Percentiles rank a stretch among this genome's conserved stretches.
These are phyloP conservation scores for Penicillium lividum DNA, from an alignment of 495 filamentous ascomycete species.

Conservation along the genomic window DNA sequence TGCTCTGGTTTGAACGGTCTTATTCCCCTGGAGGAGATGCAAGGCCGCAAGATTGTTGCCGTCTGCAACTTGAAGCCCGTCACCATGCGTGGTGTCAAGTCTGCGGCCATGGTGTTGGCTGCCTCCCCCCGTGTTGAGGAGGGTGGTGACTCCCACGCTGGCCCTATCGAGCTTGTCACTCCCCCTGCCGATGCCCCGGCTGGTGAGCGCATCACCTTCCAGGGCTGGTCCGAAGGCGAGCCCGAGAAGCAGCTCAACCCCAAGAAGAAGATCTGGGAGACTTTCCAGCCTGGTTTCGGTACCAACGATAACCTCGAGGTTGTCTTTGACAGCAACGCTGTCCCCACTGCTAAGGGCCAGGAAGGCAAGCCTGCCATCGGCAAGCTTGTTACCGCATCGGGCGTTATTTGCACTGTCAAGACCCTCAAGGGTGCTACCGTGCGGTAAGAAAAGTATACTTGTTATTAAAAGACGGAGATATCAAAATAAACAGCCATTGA, in stretches of 20 bases:
- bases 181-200: constrained; percentile 78
- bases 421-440: constrained; percentile 71
- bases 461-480: constrained; percentile 3
- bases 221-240: constrained; percentile 85
- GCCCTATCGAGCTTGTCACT: constrained; percentile 88
- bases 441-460: constrained; percentile 39
- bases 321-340: constrained; percentile 66
- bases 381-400: constrained; percentile 68
- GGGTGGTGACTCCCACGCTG: constrained; percentile 81
- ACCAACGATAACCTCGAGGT: constrained; percentile 80
- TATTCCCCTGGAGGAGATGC: constrained; percentile 92
- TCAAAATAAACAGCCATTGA: constrained; percentile 23
- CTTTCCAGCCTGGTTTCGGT: constrained; percentile 88
- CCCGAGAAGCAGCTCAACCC: constrained; percentile 92
- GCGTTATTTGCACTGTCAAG: constrained; percentile 73
- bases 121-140: constrained; percentile 78
- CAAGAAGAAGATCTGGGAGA: constrained; percentile 99
- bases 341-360: constrained; percentile 59
- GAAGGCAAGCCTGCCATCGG: constrained; percentile 65
- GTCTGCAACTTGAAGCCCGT: constrained; percentile 98
- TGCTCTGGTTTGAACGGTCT: constrained; percentile 96
- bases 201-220: constrained; percentile 87
- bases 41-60: constrained; percentile 87
- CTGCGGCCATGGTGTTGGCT: constrained; percentile 91
- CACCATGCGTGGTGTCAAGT: constrained; percentile 98